These are phyloP conservation scores for Mycena vitilis DNA, from an alignment of 768 basidiomycete species.

Conservation along the genomic window DNA sequence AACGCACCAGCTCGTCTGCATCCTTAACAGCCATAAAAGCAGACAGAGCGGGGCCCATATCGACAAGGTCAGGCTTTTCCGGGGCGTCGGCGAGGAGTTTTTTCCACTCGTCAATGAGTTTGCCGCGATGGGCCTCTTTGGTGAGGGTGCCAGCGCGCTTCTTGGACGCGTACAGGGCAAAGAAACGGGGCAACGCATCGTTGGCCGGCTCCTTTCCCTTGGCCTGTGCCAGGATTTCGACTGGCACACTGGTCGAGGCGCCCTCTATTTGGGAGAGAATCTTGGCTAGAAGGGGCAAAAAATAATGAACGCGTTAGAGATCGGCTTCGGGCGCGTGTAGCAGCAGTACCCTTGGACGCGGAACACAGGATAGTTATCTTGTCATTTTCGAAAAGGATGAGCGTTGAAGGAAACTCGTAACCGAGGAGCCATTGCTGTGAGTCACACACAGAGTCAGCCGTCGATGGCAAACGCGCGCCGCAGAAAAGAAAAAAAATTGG, in stretches of 20 bases:
- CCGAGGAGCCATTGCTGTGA: slow-evolving; percentile 94
- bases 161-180: slow-evolving; percentile 68
- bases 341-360: slow-evolving; percentile 81
- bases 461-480: slow-evolving; percentile 24
- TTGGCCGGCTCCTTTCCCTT: slow-evolving; percentile 83
- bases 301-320: slow-evolving; percentile 11
- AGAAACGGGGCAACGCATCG: slow-evolving; percentile 78
- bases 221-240: slow-evolving; percentile 84
- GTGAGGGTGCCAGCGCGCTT: slow-evolving; percentile 78
- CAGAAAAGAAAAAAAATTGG: slow-evolving; percentile 6
- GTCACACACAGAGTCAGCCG: slow-evolving; percentile 36
- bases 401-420: slow-evolving; percentile 96
- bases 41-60: slow-evolving; percentile 82
- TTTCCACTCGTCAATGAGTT: slow-evolving; percentile 90
- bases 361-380: slow-evolving; percentile 87
- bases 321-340: slow-evolving; percentile 28
- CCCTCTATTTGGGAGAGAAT: slow-evolving; percentile 83
- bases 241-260: slow-evolving; percentile 63
- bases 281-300: slow-evolving; percentile 67
- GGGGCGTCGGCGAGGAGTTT: slow-evolving; percentile 64
- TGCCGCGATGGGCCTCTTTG: slow-evolving; percentile 90
- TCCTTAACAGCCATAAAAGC: slow-evolving; percentile 90
- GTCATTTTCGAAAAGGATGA: slow-evolving; percentile 84
- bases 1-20: slow-evolving; percentile 86
- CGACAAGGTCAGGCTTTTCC: slow-evolving; percentile 78